Evolutionary conservation across 148 eudicot genomes (phyloP).

Genomic region (Rhododendron kiyosumense): DNA sequence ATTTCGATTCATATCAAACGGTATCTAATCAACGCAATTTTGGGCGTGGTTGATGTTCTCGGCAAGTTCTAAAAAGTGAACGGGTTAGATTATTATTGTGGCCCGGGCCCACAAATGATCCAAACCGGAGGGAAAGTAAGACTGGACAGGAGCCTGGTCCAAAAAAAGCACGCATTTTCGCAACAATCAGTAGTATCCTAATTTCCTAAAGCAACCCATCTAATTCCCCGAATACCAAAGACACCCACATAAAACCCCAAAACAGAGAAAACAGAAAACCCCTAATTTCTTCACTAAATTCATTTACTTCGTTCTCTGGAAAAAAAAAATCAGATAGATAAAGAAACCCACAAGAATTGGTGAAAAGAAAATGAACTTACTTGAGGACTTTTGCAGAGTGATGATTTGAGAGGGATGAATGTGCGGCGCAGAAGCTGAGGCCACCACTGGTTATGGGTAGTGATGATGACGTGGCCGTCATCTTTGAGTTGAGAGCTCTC

Average conservation of each 20-base stretch:
- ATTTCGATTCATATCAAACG: no score
- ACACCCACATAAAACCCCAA: background rate
- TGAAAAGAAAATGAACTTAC: constrained; percentile 18
- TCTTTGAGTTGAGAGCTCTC: background rate
- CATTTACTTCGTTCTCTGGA: background rate
- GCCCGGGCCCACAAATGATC: no score
- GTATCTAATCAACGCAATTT: no score
- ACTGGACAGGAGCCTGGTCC: no score
- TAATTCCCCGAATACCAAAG: background rate
- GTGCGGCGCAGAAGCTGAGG: background rate
- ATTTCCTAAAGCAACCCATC: background rate
- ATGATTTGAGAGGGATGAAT: constrained; percentile 7
- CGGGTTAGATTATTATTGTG: no score
- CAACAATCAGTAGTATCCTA: background rate
- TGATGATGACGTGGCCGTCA: constrained; percentile 2
- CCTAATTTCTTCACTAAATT: background rate
- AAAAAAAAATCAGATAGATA: background rate
- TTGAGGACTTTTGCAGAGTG: constrained; percentile 14
- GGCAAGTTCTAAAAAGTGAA: no score
- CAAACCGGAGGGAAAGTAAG: no score
- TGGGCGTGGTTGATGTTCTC: no score
- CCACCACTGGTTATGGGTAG: constrained; percentile 7
- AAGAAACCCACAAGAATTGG: background rate
- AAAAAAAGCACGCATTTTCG: background rate
- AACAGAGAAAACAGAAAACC: background rate